Evolutionary conservation across 345 rosid genomes (phyloP).

Genomic region (Eucalyptus marginata): DNA sequence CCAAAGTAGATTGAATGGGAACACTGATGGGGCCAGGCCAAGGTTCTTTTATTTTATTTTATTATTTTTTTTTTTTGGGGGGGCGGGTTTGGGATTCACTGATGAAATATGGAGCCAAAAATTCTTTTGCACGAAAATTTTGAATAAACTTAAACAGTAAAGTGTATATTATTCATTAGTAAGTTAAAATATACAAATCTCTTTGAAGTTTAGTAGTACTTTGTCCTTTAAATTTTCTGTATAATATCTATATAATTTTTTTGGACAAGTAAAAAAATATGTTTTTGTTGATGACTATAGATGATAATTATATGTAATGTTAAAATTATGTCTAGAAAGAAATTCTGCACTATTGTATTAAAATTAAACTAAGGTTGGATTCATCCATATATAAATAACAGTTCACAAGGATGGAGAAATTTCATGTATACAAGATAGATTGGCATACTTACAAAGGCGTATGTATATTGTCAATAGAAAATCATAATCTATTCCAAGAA

Average conservation of each 20-base stretch:
- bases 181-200: background rate
- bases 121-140: background rate
- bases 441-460: background rate
- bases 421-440: background rate
- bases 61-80: background rate
- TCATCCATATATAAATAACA: background rate
- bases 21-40: background rate
- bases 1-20: background rate
- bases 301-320: background rate
- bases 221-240: background rate
- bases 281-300: background rate
- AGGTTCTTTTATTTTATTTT: background rate
- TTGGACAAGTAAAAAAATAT: background rate
- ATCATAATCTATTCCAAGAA: background rate
- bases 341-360: background rate
- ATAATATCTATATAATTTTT: background rate
- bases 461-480: background rate
- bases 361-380: background rate
- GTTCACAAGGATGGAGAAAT: background rate
- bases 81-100: background rate
- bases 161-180: background rate
- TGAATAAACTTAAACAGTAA: background rate
- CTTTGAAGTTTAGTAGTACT: background rate
- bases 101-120: background rate
- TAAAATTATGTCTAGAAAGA: background rate